phyloP scores from a whole-genome alignment of 805 yeast species.

The Barnettozyma californica region DNA sequence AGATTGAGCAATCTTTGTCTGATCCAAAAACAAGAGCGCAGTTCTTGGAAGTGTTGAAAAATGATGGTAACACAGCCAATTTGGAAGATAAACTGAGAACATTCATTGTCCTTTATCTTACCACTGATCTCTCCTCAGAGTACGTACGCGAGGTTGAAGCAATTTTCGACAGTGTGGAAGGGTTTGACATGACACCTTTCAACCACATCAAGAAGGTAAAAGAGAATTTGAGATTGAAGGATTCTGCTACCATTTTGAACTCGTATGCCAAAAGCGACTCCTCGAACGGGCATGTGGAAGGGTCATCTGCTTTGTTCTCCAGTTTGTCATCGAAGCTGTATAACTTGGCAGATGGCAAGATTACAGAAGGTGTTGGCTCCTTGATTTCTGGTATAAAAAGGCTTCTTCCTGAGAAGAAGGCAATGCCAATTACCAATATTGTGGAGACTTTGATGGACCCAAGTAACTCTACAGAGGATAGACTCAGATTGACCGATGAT shows the following conservation, averaged over 20 bases:
- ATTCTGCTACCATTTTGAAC: conserved; percentile 32
- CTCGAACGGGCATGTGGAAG: conserved; percentile 20
- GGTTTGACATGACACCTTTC: conserved; percentile 52
- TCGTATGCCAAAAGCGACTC: conserved; percentile 27
- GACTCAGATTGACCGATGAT: conserved; percentile 77
- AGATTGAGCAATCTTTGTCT: conserved; percentile 79
- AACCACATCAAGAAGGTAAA: conserved; percentile 75
- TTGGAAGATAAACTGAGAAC: conserved; percentile 85
- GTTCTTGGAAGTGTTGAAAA: conserved; percentile 54
- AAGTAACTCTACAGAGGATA: conserved; percentile 49
- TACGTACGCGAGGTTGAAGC: conserved; percentile 57
- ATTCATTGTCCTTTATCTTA: conserved; percentile 69
- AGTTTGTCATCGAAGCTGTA: conserved; percentile 73
- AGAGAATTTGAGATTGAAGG: conserved; percentile 59
- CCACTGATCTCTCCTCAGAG: conserved; percentile 44
- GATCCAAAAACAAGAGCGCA: conserved; percentile 49
- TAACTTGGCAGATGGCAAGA: conserved; percentile 73
- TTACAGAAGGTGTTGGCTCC: conserved; percentile 87
- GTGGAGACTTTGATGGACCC: conserved; percentile 94
- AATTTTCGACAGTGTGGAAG: conserved; percentile 48
- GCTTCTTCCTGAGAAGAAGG: conserved; percentile 80
- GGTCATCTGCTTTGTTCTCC: conserved; percentile 54
- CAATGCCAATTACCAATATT: conserved; percentile 82
- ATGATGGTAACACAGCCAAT: conserved; percentile 47
- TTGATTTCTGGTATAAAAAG: conserved; percentile 84